Evolutionary conservation across 169 alveolate genomes (phyloP), one percentile per base, ranked within the genome.

Genomic region (Fabrea salina): DNA sequence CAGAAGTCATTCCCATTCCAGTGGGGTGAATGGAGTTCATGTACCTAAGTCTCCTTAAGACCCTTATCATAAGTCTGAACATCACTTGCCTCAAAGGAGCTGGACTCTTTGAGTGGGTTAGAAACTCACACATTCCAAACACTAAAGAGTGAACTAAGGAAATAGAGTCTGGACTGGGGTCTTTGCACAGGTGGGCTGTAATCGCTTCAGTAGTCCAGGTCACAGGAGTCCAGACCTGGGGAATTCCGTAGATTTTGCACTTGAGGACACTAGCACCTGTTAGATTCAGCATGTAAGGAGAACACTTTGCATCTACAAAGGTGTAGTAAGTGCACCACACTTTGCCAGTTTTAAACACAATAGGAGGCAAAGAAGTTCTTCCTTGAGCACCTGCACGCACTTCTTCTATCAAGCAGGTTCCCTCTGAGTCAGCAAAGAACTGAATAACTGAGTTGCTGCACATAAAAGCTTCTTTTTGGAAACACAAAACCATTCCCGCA

Each of bases 341-440:
- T 35, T 83, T 51, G 35, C 85, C 79, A 11, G 75, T 41, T 32
- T 84, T 76, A 40, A 88, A 83, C 4, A 85, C 61, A 16, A 85
- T 71, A 13, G 94, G 94, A 50, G 86, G 53, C 3, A 89, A 32
- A 32, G 56, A 57, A 13, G 49, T 61, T 56, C 54, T 79, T 16
- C 82, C 64, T 47, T 87, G 75, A 25, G 75, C 50, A 11, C 85
- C 85, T 32, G 85, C 83, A 19, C 51, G 59, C 5, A 88, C 22
- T 25, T 83, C 76, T 40, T 56, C 57, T 11, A 88, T 74, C 5
- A 81, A 49, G 39, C 84, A 77, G 33, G 78, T 79, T 41, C 92
- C 92, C 43, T 76, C 37, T 22, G 77, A 53, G 54, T 91, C 95
- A 5, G 90, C 74, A 41, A 68, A 86, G 84, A 91, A 88, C 50